Evolutionary conservation across 169 alveolate species (phyloP), one percentile per base, ranked within the genome.

Genomic region (Cryptosporidium baileyi): DNA sequence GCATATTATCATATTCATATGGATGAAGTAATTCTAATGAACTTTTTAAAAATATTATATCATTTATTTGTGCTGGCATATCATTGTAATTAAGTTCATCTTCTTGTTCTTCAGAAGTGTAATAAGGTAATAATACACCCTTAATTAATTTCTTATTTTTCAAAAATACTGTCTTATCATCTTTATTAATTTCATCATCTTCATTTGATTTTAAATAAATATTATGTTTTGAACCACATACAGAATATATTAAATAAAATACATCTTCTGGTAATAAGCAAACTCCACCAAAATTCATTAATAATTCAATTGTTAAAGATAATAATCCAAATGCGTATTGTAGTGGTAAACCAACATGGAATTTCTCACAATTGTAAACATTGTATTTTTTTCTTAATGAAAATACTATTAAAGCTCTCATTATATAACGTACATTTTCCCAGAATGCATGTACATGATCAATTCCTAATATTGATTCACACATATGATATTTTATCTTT

Each of bases 321-420:
- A 74, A 19, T 17, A 74, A 41, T 4, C 85, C 85, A 74, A 52
- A 74, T 38, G 85, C 67, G 54, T 74, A 74, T 51, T 74, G 85
- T 54, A 74, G 24, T 36, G 85, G 85, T 36, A 74, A 51, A 15
- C 85, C 85, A 57, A 51, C 85, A 74, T 74, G 85, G 67, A 74
- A 74, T 30, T 74, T 74, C 24, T 74, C 85, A 36, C 85, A 74
- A 61, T 74, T 74, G 26, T 54, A 74, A 4, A 74, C 59, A 43
- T 74, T 74, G 40, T 74, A 74, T 34, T 74, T 74, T 17, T 74
- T 74, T 54, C 85, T 74, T 54, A 74, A 41, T 1, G 85, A 74
- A 24, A 74, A 74, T 7, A 74, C 85, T 22, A 74, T 57, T 13
- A 74, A 36, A n/a, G 74, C 67, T 30, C 85, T 51, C 60, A 74